Percentiles rank a stretch among this genome's conserved stretches.
Conservation (phyloP, 2,329 filamentous ascomycete species). For the Ascochyta lentis region DNA sequence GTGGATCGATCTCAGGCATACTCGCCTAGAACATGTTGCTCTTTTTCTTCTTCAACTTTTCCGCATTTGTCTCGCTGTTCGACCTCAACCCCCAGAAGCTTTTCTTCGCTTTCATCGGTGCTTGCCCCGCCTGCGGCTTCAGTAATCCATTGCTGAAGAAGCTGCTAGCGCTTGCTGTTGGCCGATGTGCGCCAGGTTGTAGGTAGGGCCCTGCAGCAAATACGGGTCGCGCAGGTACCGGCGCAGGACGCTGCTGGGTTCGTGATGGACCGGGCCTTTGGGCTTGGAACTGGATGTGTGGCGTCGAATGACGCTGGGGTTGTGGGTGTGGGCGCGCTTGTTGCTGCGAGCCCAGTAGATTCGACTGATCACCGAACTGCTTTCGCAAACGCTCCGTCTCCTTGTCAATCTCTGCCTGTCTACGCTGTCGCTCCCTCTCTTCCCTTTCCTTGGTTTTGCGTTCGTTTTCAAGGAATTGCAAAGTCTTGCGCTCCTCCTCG, state of each 20-base stretch:
- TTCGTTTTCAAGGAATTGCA: constrained; percentile 44
- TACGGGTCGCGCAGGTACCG: constrained; percentile 25
- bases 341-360: constrained; percentile 28
- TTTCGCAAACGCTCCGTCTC: constrained; percentile 78
- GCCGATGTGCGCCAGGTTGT: constrained; percentile 35
- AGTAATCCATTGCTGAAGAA: constrained; percentile 45
- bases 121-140: constrained; percentile 29
- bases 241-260: constrained; percentile 24
- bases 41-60: constrained; percentile 52
- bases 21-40: constrained; percentile 52
- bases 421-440: constrained; percentile 65
- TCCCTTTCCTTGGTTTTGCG: constrained; percentile 68
- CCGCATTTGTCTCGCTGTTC: constrained; percentile 37
- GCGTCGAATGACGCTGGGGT: constrained; percentile 32
- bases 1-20: not conserved
- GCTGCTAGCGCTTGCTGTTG: constrained; percentile 41
- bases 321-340: constrained; percentile 25
- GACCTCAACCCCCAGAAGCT: constrained; percentile 48
- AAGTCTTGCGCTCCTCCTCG: constrained; percentile 54
- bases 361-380: constrained; percentile 64
- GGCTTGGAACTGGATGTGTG: constrained; percentile 26
- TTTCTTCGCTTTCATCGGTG: constrained; percentile 42
- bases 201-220: constrained; percentile 37
- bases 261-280: constrained; percentile 20
- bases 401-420: constrained; percentile 64